Evolutionary conservation across 1,139 yeast genomes (phyloP).

Genomic region (Pichia norvegensis): DNA sequence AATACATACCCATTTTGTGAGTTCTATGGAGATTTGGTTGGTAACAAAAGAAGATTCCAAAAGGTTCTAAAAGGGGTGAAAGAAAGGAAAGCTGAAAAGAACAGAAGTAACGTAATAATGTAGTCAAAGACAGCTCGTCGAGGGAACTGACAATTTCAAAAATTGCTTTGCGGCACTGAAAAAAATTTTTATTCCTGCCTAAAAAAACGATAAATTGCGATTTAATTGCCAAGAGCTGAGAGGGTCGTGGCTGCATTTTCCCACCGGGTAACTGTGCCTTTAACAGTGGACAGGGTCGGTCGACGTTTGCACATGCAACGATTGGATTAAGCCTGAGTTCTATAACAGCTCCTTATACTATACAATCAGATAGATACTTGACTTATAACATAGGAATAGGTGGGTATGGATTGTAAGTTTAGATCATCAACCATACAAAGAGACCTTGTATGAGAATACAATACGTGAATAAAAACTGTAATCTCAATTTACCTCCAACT

Average conservation of each 20-base stretch:
- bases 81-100: neutral
- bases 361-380: too few species aligned
- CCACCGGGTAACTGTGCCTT: neutral
- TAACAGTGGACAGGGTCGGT: too few species aligned
- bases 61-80: neutral
- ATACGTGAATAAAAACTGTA: slow-evolving; percentile 79
- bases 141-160: neutral
- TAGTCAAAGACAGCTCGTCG: neutral
- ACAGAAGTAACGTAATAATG: neutral
- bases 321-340: too few species aligned
- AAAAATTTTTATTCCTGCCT: neutral
- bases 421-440: slow-evolving; percentile 29
- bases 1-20: slow-evolving; percentile 13
- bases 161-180: neutral
- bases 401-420: neutral
- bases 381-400: too few species aligned
- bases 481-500: slow-evolving; percentile 50
- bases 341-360: too few species aligned
- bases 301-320: too few species aligned
- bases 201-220: neutral
- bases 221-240: neutral
- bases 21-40: slow-evolving; percentile 9
- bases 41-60: neutral
- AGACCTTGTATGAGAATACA: slow-evolving; percentile 73
- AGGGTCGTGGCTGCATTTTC: too few species aligned